Base-by-base conservation (phyloP, 139 green algal genomes). In the Chlamydomonas sphaeroides region DNA sequence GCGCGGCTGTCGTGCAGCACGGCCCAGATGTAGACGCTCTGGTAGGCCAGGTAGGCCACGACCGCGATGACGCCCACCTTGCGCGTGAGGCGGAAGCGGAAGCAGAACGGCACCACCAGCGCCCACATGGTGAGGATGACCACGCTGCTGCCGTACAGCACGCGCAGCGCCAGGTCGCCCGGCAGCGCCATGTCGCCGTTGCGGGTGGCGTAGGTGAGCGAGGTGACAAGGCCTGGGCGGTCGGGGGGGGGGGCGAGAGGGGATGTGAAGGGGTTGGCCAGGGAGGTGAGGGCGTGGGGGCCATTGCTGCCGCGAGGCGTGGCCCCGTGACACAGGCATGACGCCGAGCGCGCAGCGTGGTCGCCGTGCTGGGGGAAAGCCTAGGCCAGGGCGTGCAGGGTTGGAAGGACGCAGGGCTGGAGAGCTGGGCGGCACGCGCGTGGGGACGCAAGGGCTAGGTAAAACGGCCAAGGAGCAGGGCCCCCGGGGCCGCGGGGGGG, bases 21-120 rank as follows among this genome's bases (percentile, higher is more conserved):
- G 1, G 76, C 20, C 49, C 21, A 38, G 38, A 87, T 67, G 49
- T 91, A 91, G 14, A 89, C 61, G 30, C 76, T 63, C 39, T 91
- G 89, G 82, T 83, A 93, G 2, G 36, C 48, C 5, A 20, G 74
- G 67, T 93, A 93, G 30, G 85, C 86, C 10, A n/a, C 28, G 33
- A 89, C 68, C 41, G 81, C 76, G 18, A 82, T 59, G 1, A 77
- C 6, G 2, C 82, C 80, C n/a, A 86, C 79, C 33, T 56, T 51
- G 21, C 49, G 69, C 8, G 51, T 83, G n/a, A 93, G 87, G 1
- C 51, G 35, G 68, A 85, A 93, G 48, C 75, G 78, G 75, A 90
- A 86, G 10, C 86, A 10, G 32, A 89, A 51, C 33, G 89, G 89
- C 51, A 91, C 72, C 26, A 83, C 33, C n/a, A 91, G 33, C 28